phyloP scores from a whole-genome alignment of 2,329 filamentous ascomycete genomes.

The Xylariales sp. region DNA sequence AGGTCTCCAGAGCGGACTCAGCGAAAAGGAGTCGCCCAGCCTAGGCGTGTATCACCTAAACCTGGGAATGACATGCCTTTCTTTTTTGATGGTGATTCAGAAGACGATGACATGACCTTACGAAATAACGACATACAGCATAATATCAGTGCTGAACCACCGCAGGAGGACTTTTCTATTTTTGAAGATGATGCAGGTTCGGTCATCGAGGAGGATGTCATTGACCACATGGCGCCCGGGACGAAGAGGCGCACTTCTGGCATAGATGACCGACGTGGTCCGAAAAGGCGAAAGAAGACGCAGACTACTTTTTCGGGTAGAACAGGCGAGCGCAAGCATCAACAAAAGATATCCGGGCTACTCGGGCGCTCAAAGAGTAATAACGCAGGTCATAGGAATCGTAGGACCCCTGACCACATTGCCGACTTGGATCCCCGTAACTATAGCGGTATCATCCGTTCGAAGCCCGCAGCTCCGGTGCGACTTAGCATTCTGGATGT shows the following conservation, averaged over 20 bases:
- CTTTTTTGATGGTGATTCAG: constrained; percentile 44
- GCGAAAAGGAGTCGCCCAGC: constrained; percentile 46
- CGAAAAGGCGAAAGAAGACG: constrained; percentile 23
- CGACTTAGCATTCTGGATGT: constrained; percentile 60
- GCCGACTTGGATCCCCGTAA: too few relatives aligned
- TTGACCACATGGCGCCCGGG: constrained; percentile 46
- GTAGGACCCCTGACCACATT: too few relatives aligned
- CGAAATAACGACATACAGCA: constrained; percentile 12
- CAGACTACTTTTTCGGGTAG: constrained; percentile 26
- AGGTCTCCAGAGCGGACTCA: constrained; percentile 32
- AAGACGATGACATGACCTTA: constrained; percentile 28
- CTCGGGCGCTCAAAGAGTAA: constrained; percentile 15
- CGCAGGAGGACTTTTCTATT: constrained; percentile 11
- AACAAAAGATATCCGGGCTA: constrained; percentile 24
- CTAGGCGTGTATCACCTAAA: constrained; percentile 28
- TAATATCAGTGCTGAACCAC: constrained; percentile 5
- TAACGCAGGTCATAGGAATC: too few relatives aligned
- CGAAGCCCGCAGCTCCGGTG: too few relatives aligned
- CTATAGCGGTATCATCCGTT: too few relatives aligned
- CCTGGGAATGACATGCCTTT: constrained; percentile 24
- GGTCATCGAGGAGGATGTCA: constrained; percentile 44
- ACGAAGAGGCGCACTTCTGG: constrained; percentile 33
- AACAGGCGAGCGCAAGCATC: constrained; percentile 17
- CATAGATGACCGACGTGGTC: constrained; percentile 15
- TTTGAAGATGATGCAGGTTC: constrained; percentile 32